phyloP scores from a whole-genome alignment of 148 eudicot species.

The Spergularia marina region DNA sequence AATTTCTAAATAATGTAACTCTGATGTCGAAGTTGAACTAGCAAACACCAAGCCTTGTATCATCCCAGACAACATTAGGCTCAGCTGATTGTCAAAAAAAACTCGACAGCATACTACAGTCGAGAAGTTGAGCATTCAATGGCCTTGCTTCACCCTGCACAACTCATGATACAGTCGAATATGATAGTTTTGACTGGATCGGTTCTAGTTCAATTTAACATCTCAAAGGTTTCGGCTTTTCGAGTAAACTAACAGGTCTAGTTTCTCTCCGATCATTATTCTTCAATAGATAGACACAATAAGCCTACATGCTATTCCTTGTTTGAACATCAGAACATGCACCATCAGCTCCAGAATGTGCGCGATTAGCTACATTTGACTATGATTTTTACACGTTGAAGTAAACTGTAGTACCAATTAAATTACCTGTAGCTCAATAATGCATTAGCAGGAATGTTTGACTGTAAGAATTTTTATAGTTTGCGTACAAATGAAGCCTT shows the following conservation, averaged over 20 bases:
- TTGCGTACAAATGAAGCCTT: background rate
- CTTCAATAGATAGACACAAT: background rate
- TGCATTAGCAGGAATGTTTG: background rate
- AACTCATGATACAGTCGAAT: background rate
- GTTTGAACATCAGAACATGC: background rate
- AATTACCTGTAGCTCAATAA: background rate
- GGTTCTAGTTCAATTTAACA: background rate
- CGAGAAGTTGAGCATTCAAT: too few relatives aligned
- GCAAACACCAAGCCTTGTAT: too few relatives aligned
- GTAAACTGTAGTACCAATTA: background rate
- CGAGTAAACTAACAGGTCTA: too few relatives aligned
- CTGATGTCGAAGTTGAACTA: too few relatives aligned
- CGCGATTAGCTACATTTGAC: background rate
- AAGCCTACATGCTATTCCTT: background rate
- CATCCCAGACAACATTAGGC: too few relatives aligned
- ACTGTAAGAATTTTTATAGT: background rate
- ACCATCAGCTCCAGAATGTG: background rate
- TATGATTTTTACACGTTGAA: background rate
- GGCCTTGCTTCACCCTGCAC: too few relatives aligned
- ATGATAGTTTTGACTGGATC: too few relatives aligned
- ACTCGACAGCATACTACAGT: too few relatives aligned
- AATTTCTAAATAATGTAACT: too few relatives aligned
- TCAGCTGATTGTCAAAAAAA: too few relatives aligned
- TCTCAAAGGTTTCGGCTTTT: background rate
- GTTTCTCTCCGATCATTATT: background rate